Percentiles rank a stretch among this genome's conserved stretches.
These are phyloP conservation scores for Malus fusca DNA, from an alignment of 306 rosid genomes.

Conservation along the genomic window DNA sequence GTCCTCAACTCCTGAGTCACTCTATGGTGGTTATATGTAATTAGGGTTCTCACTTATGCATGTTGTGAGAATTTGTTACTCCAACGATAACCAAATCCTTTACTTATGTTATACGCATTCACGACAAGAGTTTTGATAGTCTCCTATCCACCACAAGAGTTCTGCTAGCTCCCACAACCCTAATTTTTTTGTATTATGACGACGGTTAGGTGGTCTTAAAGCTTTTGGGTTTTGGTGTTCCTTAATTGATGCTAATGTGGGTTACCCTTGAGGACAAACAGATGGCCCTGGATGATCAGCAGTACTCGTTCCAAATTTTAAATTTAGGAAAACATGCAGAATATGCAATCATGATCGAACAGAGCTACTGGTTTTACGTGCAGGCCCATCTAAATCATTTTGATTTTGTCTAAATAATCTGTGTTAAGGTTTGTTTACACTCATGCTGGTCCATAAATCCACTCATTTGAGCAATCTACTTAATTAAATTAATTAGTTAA, in stretches of 20 bases:
- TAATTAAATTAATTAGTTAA: background rate
- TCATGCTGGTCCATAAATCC: constrained; percentile 8
- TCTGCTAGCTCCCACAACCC: background rate
- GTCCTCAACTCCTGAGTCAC: too few relatives aligned
- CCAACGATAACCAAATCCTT: too few relatives aligned
- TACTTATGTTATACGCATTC: too few relatives aligned
- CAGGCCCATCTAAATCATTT: constrained; percentile 11
- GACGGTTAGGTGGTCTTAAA: background rate
- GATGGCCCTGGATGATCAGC: constrained; percentile 3
- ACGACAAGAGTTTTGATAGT: too few relatives aligned
- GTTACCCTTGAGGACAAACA: background rate
- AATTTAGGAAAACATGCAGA: background rate
- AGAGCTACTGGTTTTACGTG: constrained; percentile 13
- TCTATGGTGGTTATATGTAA: too few relatives aligned
- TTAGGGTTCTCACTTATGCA: too few relatives aligned
- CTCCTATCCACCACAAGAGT: background rate
- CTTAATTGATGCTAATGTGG: constrained; percentile 2
- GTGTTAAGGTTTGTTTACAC: constrained; percentile 4
- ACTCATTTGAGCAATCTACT: constrained; percentile 9
- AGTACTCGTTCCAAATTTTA: background rate
- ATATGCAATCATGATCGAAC: constrained; percentile 6
- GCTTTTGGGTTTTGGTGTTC: background rate
- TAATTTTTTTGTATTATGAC: background rate
- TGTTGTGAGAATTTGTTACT: too few relatives aligned
- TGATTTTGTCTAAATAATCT: constrained; percentile 5